Percentiles rank a stretch among this genome's conserved stretches.
Conservation (phyloP, 148 eudicot species). For the Dysphania ambrosioides region DNA sequence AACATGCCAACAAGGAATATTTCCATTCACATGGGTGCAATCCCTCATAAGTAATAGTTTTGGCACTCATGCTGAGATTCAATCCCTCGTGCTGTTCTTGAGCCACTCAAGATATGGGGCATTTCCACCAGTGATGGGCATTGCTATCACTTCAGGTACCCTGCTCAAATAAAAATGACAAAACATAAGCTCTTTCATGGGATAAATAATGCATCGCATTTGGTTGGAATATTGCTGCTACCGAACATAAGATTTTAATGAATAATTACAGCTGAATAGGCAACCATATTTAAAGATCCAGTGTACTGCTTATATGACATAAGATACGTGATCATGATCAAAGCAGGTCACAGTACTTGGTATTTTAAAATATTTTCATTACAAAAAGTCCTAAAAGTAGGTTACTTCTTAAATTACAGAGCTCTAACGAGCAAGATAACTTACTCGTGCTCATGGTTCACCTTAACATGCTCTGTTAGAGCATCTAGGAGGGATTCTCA, state of each 20-base stretch:
- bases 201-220: background rate
- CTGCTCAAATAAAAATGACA: slow-evolving; percentile 30
- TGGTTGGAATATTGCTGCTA: too few species aligned
- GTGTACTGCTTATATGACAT: too few species aligned
- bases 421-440: slow-evolving; percentile 16
- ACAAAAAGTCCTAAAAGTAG: too few species aligned
- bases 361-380: background rate
- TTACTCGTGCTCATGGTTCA: slow-evolving; percentile 97
- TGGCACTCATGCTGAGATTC: slow-evolving; percentile 13
- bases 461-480: slow-evolving; percentile 85
- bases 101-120: slow-evolving; percentile 84
- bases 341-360: background rate
- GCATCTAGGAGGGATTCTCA: slow-evolving; percentile 87
- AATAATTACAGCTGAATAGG: background rate
- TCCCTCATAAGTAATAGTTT: background rate
- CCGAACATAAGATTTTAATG: background rate
- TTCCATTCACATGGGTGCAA: background rate
- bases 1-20: too few species aligned
- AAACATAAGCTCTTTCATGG: background rate
- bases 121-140: slow-evolving; percentile 85
- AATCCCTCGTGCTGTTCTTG: slow-evolving; percentile 79
- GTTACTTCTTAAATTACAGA: background rate
- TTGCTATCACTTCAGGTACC: slow-evolving; percentile 88
- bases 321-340: too few species aligned
- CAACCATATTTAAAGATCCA: too few species aligned